Base-by-base conservation (phyloP, 1,284 basidiomycete genomes). In the Uromyces viciae-fabae region DNA sequence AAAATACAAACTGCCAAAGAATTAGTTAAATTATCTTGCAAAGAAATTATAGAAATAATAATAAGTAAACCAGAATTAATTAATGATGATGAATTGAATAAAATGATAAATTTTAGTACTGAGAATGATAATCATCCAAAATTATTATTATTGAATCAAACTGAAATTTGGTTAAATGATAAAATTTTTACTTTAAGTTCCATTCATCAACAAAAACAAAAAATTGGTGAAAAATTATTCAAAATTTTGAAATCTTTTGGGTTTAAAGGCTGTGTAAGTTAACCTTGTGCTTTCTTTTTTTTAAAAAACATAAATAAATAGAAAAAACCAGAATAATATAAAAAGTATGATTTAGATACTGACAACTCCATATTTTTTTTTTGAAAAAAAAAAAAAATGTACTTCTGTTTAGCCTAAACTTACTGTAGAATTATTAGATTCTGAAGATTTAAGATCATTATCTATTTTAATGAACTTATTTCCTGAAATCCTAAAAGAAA, bases 381-480 rank as follows among this genome's bases (percentile, higher is more conserved):
- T 15, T 58, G 46, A 9, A n/a, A 25, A 22, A 52, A 25, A 1
- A 11, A 9, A 36, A 40, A 36, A 54, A 31, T 28, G 81, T n/a
- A n/a, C n/a, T n/a, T n/a, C n/a, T n/a, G 25, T 81, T 28, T 83
- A 92, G 90, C 91, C 92, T 60, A 93, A 94, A 85, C 87, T 93
- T 82, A 93, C 93, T 0, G 93, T 95, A 83, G 88, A 90, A 0
- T 88, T 95, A 14, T 87, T 95, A 79, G 93, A 95, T 83, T 89
- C 91, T 83, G 93, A 94, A 81, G 94, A 95, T 84, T 88, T 95
- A 33, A 89, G 92, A 43, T 88, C 93, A 0, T 88, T 95, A 54
- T 92, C 92, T 11, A 92, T 94, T 85, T 88, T 95, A 75, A 92
- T 93, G 92, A 92, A 93, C 85, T 92, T 91, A 84, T 94, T 94